These are phyloP conservation scores for Cenchrus americanus DNA, from an alignment of 176 grass and related monocot species.

Conservation along the genomic window DNA sequence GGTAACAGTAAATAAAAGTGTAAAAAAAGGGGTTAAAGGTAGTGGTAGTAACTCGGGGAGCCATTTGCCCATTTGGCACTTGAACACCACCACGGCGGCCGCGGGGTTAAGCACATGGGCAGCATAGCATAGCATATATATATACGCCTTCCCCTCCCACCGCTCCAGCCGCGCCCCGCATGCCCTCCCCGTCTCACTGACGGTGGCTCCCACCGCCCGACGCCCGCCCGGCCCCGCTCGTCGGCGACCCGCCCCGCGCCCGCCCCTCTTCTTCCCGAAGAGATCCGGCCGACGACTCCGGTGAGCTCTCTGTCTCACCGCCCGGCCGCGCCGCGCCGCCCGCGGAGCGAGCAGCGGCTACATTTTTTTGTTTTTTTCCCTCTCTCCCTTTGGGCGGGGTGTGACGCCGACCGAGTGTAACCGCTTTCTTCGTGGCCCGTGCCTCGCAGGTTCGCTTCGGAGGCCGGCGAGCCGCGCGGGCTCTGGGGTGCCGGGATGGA, in stretches of 20 bases:
- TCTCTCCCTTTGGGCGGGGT: neutral
- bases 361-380: neutral
- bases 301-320: conserved; percentile 28
- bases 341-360: neutral
- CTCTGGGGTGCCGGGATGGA: conserved; percentile 52
- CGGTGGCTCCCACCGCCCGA: conserved; percentile 65
- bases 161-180: conserved; percentile 35
- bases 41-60: neutral
- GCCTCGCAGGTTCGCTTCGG: conserved; percentile 42
- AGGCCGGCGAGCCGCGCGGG: conserved; percentile 23
- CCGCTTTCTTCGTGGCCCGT: conserved; percentile 9
- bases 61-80: conserved; percentile 41
- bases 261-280: neutral
- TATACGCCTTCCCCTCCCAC: conserved; percentile 27
- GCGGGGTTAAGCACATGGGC: conserved; percentile 34
- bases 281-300: conserved; percentile 35
- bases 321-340: neutral
- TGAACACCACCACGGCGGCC: neutral
- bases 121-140: conserved; percentile 45
- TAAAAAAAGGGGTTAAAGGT: conserved; percentile 1
- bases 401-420: conserved; percentile 26
- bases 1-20: conserved; percentile 42
- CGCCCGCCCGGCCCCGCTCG: conserved; percentile 16
- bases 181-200: conserved; percentile 48
- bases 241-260: conserved; percentile 17